Base-by-base conservation (phyloP, 148 eudicot genomes). In the Rhododendron griersonianum region DNA sequence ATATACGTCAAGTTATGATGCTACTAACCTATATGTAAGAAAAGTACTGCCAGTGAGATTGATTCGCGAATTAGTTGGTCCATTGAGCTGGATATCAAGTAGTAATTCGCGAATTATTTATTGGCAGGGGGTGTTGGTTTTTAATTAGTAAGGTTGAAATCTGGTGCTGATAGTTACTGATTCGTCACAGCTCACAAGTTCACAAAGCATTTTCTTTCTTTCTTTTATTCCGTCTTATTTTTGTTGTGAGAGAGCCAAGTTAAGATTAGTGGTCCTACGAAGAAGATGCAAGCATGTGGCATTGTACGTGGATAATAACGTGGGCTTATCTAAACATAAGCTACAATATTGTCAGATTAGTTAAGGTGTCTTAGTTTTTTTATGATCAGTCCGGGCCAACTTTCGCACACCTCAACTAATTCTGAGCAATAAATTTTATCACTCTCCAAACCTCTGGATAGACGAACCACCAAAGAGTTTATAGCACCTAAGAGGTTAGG, bases 251-350 rank as follows among this genome's bases (percentile, higher is more conserved):
- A 23, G 33, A 45, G 10, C 71, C 71, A 47, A n/a, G 7, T 25
- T 30, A 13, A 67, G 33, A 0, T 37, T 5, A 87, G 86, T 87
- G 88, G 88, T 87, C 86, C 88, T 63, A 45, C 50, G 23, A 78
- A 78, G 55, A 76, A 80, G 50, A 87, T 69, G 74, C 14, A 37
- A 83, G 69, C 83, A 83, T 75, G 86, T 82, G 45, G 45, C 45
- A 41, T 41, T 41, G 45, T 33, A 33, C 35, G 35, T 41, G 81
- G 83, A 75, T 86, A 15, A 11, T 30, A 23, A 30, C 65, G 28
- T 77, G 73, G 76, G 39, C 50, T 87, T 51, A 35, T 74, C 9
- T 63, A 53, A 83, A 83, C 48, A 57, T 33, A 77, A 83, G 83
- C 85, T 67, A 59, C 76, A 41, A 41, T 41, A 83, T 83, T 87